A percentile compares a stretch with the other conserved stretches of the same genome.
phyloP scores from a whole-genome alignment of 192 early-diverging fungal genomes.

The Powellomyces hirtus region DNA sequence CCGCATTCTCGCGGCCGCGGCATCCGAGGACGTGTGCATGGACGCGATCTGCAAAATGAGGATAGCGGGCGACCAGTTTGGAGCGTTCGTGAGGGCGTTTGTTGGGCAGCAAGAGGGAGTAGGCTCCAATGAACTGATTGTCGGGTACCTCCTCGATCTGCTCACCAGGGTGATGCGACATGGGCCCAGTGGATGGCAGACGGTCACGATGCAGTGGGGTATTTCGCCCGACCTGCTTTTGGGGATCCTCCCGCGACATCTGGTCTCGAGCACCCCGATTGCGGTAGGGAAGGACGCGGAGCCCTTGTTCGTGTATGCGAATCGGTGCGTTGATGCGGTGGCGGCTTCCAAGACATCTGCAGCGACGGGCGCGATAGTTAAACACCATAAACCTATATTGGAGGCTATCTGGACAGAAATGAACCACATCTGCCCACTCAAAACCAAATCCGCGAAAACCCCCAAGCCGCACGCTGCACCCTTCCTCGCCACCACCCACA shows the following conservation, averaged over 20 bases:
- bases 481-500: slow-evolving; percentile 8
- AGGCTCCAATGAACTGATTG: not conserved
- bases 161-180: not conserved
- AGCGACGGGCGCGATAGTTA: not conserved
- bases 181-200: not conserved
- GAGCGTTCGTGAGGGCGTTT: slow-evolving; percentile 6
- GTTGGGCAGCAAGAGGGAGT: not conserved
- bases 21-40: not conserved
- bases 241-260: not conserved
- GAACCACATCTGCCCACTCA: not conserved
- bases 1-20: not conserved
- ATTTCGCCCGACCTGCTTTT: not conserved
- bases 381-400: not conserved
- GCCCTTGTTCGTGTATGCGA: not conserved
- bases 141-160: not conserved
- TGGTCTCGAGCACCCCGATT: not conserved
- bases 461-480: not conserved
- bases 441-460: not conserved
- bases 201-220: not conserved
- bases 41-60: not conserved
- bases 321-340: not conserved
- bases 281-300: not conserved
- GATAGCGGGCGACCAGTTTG: slow-evolving; percentile 6
- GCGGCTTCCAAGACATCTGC: not conserved
- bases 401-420: slow-evolving; percentile 7